These are phyloP conservation scores for Exophiala phaeomuriformis DNA, from an alignment of 2,329 filamentous ascomycete genomes.

Conservation along the genomic window DNA sequence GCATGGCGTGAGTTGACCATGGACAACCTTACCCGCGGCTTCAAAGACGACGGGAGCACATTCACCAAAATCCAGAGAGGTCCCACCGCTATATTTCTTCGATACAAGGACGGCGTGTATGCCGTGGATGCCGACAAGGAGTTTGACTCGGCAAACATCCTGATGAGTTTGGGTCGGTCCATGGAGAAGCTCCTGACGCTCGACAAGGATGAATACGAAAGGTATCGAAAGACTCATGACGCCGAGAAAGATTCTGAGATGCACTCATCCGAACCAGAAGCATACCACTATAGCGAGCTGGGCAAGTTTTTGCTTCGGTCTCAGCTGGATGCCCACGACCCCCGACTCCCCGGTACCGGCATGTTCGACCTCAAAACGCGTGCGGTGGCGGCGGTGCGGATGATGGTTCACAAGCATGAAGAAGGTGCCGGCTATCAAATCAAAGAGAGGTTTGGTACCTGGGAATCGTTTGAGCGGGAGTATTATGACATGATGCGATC, in stretches of 20 bases:
- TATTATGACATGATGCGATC: conserved; percentile 95
- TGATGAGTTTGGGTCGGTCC: conserved; percentile 88
- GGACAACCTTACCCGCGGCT: conserved; percentile 58
- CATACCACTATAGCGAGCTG: conserved; percentile 79
- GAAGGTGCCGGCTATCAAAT: conserved; percentile 83
- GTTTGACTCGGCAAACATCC: conserved; percentile 72
- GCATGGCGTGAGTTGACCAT: conserved; percentile 68
- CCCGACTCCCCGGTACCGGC: conserved; percentile 76
- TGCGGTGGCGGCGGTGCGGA: conserved; percentile 83
- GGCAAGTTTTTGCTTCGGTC: conserved; percentile 91
- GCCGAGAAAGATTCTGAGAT: conserved; percentile 49
- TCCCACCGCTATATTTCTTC: conserved; percentile 73
- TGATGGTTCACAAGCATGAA: conserved; percentile 67
- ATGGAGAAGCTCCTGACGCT: conserved; percentile 93
- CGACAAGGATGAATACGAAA: conserved; percentile 74
- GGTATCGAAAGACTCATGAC: conserved; percentile 65
- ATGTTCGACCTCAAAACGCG: conserved; percentile 97
- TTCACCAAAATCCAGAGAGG: conserved; percentile 67
- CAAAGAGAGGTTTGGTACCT: conserved; percentile 64
- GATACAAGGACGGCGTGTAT: conserved; percentile 76
- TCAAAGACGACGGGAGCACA: conserved; percentile 52
- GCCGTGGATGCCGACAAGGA: conserved; percentile 96
- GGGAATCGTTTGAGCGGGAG: conserved; percentile 88
- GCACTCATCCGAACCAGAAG: conserved; percentile 51
- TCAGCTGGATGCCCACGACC: conserved; percentile 84